Base-by-base conservation (phyloP, 768 basidiomycete species). In the Lanmaoa pseudosensibilis region DNA sequence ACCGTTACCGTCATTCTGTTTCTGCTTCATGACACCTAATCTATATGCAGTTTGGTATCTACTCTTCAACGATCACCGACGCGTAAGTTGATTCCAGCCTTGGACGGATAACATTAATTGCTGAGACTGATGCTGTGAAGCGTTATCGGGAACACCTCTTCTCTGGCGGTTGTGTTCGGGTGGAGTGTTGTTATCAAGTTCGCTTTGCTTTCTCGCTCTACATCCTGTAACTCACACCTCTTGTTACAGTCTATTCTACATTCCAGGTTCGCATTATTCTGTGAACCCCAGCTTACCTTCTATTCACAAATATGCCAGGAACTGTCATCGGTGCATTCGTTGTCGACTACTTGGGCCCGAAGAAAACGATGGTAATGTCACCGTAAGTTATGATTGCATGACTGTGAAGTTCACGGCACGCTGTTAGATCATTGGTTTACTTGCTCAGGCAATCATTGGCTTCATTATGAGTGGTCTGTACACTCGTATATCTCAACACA, bases 401-500 rank as follows among this genome's bases (percentile, higher is more conserved):
- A 25, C 23, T 11, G 21, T 55, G 25, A 50, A 50, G 27, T 40
- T 54, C 48, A 38, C 38, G 36, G 18, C 16, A 36, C 39, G 8
- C 62, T 36, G 9, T 19, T 44, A 88, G 87, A 90, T 92, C 60
- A 62, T 67, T 27, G 90, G 90, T 44, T 78, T 92, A 11, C 39
- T 90, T 27, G 62, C 72, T 25, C 90, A 92, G 69, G 85, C 88
- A 2, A 48, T 90, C 59, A 75, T 90, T 46, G 91, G 95, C 7
- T 97, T 97, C 74, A 83, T 92, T 70, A 91, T 98, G 87, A 90
- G 90, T 58, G 95, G 92, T 2, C 74, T 84, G 19, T 97, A 95
- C 73, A 65, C 58, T 25, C 74, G 77, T 73, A 76, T 94, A 52
- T 80, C 80, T 13, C 65, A 75, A 4, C 78, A 90, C 58, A 79